Conservation (phyloP, 768 basidiomycete species). For the Pleurotus tuoliensis region DNA sequence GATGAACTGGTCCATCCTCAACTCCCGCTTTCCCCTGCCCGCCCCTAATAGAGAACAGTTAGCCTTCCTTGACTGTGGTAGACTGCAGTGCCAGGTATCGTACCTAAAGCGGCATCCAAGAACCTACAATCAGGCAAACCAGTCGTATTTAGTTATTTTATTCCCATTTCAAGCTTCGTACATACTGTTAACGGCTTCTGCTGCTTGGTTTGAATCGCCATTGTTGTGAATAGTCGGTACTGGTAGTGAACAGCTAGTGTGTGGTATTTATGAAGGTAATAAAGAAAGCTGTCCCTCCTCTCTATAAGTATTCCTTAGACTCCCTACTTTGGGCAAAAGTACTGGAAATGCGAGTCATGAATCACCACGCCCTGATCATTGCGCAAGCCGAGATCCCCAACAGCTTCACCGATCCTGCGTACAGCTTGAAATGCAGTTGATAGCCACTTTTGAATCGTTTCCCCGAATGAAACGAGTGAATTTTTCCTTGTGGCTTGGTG, state of each 20-base stretch:
- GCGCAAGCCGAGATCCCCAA: background rate
- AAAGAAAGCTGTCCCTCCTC: no score
- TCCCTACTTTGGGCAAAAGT: background rate
- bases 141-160: background rate
- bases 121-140: background rate
- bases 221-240: background rate
- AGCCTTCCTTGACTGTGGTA: background rate
- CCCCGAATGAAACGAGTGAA: no score
- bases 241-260: no score
- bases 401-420: background rate
- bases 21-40: conserved; percentile 43
- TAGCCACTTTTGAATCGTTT: background rate
- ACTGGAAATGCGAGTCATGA: background rate
- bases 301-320: background rate
- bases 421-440: background rate
- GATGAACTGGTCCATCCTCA: conserved; percentile 62
- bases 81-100: background rate
- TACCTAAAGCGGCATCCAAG: conserved; percentile 4
- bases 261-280: no score
- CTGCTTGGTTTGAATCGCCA: conserved; percentile 1
- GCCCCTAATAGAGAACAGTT: background rate
- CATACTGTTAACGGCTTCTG: background rate
- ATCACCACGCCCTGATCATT: background rate
- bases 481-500: no score
- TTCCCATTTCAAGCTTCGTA: background rate